A percentile compares a stretch with the other conserved stretches of the same genome.
Evolutionary conservation across 352 stramenopile genomes (phyloP).

Genomic region (Phytopythium cucurbitacearum): DNA sequence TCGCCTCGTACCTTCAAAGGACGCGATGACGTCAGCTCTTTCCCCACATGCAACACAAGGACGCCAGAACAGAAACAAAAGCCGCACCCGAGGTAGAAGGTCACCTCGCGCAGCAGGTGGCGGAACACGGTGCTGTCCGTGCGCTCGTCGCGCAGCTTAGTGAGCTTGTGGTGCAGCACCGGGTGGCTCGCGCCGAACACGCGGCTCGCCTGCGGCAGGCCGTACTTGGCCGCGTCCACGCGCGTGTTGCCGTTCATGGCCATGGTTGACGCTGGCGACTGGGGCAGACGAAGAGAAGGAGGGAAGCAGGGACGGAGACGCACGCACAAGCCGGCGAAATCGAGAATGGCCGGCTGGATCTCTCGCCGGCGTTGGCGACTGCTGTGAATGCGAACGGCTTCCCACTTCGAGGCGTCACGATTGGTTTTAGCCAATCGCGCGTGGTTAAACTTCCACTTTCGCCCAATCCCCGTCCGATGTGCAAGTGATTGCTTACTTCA

Average conservation of each 20-base stretch:
- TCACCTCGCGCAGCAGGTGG: conserved; percentile 95
- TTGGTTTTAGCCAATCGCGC: too few relatives aligned
- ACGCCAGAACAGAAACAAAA: neutral
- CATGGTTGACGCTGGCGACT: neutral
- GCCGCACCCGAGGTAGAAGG: conserved; percentile 96
- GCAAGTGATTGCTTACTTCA: conserved; percentile 8
- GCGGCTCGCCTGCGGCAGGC: conserved; percentile 57
- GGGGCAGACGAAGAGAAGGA: neutral
- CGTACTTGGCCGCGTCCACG: conserved; percentile 63
- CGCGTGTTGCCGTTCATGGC: conserved; percentile 61
- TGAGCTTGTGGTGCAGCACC: conserved; percentile 95
- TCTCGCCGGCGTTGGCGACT: neutral
- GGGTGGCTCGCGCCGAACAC: conserved; percentile 88
- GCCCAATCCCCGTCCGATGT: too few relatives aligned
- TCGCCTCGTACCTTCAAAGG: conserved; percentile 69
- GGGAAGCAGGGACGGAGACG: neutral
- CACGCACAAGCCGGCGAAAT: conserved; percentile 13
- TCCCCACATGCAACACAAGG: neutral
- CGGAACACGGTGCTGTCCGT: conserved; percentile 93
- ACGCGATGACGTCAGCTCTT: neutral
- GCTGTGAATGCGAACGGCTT: conserved; percentile 5
- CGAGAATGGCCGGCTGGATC: conserved; percentile 9
- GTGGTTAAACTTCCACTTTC: too few relatives aligned
- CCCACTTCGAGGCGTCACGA: too few relatives aligned
- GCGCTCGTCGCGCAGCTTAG: conserved; percentile 92